phyloP scores from a whole-genome alignment of 805 yeast genomes.

The Brettanomyces anomalus region DNA sequence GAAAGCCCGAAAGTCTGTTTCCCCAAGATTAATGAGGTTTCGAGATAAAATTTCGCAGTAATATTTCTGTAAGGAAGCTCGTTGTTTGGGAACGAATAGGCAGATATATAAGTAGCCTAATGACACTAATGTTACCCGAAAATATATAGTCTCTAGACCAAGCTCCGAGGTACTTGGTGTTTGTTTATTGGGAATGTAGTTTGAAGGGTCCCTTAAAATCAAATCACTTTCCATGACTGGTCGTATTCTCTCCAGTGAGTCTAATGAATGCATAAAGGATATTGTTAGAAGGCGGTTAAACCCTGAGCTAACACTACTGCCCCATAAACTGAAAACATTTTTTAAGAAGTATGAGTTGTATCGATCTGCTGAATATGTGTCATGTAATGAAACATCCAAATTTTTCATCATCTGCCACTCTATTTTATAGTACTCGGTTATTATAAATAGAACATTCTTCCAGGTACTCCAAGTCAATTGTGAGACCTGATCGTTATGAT shows the following conservation, averaged over 20 bases:
- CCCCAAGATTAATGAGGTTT: no score
- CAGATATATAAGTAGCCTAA: neutral
- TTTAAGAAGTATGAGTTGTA: neutral
- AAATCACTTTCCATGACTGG: conserved; percentile 3
- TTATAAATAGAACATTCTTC: conserved; percentile 1
- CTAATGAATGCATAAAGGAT: neutral
- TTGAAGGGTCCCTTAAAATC: neutral
- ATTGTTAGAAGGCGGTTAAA: neutral
- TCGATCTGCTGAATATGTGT: neutral
- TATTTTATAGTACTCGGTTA: neutral
- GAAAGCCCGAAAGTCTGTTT: no score
- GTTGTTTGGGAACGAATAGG: neutral
- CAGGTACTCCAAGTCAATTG: conserved; percentile 1
- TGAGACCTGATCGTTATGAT: neutral
- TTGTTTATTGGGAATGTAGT: conserved; percentile 1
- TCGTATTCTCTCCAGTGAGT: conserved; percentile 1
- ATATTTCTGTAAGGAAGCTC: no score
- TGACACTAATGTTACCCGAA: neutral
- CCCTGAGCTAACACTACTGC: neutral
- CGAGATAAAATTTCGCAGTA: no score
- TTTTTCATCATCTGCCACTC: neutral
- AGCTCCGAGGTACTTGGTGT: neutral
- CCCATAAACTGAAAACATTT: conserved; percentile 1
- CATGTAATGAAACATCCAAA: neutral
- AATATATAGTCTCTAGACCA: conserved; percentile 2